These are phyloP conservation scores for Sporobolomyces pararoseus DNA, from an alignment of 768 basidiomycete genomes.

Conservation along the genomic window DNA sequence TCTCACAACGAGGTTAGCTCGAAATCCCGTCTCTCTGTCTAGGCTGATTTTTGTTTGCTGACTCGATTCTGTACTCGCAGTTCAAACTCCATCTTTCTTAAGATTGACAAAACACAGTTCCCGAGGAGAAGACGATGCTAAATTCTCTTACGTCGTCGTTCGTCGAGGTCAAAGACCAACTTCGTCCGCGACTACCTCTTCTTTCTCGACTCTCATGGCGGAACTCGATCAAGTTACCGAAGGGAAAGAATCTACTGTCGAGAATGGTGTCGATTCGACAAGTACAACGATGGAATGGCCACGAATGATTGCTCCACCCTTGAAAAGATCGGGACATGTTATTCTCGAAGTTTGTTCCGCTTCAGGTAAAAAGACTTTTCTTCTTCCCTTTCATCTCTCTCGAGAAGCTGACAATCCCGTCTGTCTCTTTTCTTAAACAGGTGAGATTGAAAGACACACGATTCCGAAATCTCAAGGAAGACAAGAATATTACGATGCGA, in stretches of 20 bases:
- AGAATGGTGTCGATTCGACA: conserved; percentile 27
- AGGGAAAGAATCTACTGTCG: conserved; percentile 40
- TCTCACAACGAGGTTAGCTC: conserved; percentile 62
- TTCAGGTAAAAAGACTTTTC: conserved; percentile 57
- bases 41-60: neutral
- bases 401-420: neutral
- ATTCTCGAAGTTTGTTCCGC: conserved; percentile 81
- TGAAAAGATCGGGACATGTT: conserved; percentile 87
- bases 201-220: conserved; percentile 4
- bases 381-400: conserved; percentile 25
- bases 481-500: conserved; percentile 88
- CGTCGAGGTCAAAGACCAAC: conserved; percentile 69
- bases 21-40: neutral
- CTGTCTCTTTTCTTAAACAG: conserved; percentile 55
- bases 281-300: conserved; percentile 79
- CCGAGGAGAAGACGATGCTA: conserved; percentile 76
- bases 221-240: conserved; percentile 12
- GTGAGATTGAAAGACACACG: conserved; percentile 83
- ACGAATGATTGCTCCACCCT: conserved; percentile 81
- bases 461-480: conserved; percentile 94
- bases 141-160: conserved; percentile 86
- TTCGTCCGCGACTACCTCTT: neutral
- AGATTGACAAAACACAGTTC: conserved; percentile 82
- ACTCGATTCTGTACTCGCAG: conserved; percentile 14
- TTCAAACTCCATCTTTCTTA: conserved; percentile 80